Percentiles rank a stretch among this genome's conserved stretches.
phyloP scores from a whole-genome alignment of 768 basidiomycete species.

The Mycena capillaripes region DNA sequence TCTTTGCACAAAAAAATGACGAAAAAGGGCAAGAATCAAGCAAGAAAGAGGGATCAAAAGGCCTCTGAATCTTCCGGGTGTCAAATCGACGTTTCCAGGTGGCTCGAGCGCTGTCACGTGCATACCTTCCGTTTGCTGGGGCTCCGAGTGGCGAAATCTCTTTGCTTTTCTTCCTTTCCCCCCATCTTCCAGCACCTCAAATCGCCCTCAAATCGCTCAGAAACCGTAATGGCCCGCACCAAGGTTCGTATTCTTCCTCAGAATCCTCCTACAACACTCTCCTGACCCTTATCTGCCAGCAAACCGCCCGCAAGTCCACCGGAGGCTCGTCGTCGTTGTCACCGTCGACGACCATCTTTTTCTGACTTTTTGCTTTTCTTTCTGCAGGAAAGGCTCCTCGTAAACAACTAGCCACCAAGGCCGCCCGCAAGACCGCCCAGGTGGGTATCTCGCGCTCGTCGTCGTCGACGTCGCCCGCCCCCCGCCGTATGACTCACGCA shows the following conservation, averaged over 20 bases:
- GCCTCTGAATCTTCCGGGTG: conserved; percentile 33
- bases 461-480: conserved; percentile 37
- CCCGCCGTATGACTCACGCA: conserved; percentile 23
- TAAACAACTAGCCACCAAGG: conserved; percentile 97
- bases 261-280: conserved; percentile 27
- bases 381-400: conserved; percentile 86
- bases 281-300: conserved; percentile 64
- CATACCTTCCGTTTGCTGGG: conserved; percentile 56
- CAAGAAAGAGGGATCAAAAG: conserved; percentile 23
- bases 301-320: conserved; percentile 99
- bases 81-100: conserved; percentile 41
- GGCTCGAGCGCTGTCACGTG: conserved; percentile 70
- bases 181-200: conserved; percentile 12
- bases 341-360: conserved; percentile 30
- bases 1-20: not conserved
- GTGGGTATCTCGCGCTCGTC: conserved; percentile 59
- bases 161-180: conserved; percentile 40
- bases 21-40: not conserved
- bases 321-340: conserved; percentile 76
- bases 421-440: conserved; percentile 89
- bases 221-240: conserved; percentile 82
- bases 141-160: conserved; percentile 51
- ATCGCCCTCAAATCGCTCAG: conserved; percentile 35
- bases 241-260: conserved; percentile 65
- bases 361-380: conserved; percentile 41